Base-by-base conservation (phyloP, 2,329 filamentous ascomycete genomes). In the Chrysosporium keratinophilum region DNA sequence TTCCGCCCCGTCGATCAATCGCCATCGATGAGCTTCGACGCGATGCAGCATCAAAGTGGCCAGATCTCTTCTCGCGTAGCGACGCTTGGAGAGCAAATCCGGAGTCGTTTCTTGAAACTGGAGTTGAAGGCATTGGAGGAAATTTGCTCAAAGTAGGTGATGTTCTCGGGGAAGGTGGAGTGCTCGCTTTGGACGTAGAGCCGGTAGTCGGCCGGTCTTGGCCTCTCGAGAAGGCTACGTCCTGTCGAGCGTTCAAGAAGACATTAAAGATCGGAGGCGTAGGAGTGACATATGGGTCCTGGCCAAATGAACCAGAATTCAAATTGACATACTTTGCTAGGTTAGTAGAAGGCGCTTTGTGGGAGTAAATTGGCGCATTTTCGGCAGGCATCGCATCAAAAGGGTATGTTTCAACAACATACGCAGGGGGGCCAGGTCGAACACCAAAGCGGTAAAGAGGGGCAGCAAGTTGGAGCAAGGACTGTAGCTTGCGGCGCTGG, bases 21-120 rank as follows among this genome's bases (percentile, higher is more conserved):
- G 85, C 87, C 69, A 95, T 94, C 1, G 90, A 95, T n/a, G 90
- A 95, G 72, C 90, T 96, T 60, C 91, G 82, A 56, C 90, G 81
- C n/a, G 85, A 85, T 59, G 76, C 71, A 54, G 85, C 81, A 63
- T 93, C 87, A 61, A 97, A 95, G 67, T 96, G 88, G 1, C 87
- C 90, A 2, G 93, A 97, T 50, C 91, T 82, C 74, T 97, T 98
- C 71, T 97, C 93, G 33, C 89, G 83, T 54, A 98, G 75, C 3
- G 88, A 95, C 15, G 87, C 82, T 58, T 90, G 84, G 54, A 95
- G 75, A 35, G 88, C 87, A 68, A 93, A 94, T 1, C 88, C 91
- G 3, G 91, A 96, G 65, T 98, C 93, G 63, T 85, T 94, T 14
- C 89, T 80, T 5, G 89, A 95, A n/a, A 87, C 80, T 0, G 87